Percentiles rank a stretch among this genome's conserved stretches.
Evolutionary conservation across 441 rosid species (phyloP).

Genomic region (Brassica balearica): DNA sequence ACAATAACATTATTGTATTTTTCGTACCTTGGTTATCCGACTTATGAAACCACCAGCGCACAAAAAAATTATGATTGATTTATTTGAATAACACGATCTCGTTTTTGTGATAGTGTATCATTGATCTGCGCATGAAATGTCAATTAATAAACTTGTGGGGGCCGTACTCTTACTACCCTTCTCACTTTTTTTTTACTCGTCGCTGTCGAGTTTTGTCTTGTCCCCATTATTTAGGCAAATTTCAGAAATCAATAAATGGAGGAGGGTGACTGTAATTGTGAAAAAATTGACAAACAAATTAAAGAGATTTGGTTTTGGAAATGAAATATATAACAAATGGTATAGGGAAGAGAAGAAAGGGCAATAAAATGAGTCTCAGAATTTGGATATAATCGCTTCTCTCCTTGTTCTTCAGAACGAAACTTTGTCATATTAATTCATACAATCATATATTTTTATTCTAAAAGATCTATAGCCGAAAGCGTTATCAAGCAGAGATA

Average conservation of each 20-base stretch:
- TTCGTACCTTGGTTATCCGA: no score
- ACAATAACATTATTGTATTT: no score
- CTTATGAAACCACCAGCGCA: neutral
- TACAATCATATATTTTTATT: neutral
- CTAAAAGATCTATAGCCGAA: neutral
- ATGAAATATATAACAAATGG: neutral
- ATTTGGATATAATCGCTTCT: slow-evolving; percentile 7
- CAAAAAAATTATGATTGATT: neutral
- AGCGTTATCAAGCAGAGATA: slow-evolving; percentile 35
- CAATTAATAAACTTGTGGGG: slow-evolving; percentile 29
- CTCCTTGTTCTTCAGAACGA: slow-evolving; percentile 5
- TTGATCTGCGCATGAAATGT: slow-evolving; percentile 9
- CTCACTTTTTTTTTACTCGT: slow-evolving; percentile 6
- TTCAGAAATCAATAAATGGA: slow-evolving; percentile 36
- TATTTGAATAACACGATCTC: neutral
- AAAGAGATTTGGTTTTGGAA: slow-evolving; percentile 11
- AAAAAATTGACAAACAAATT: slow-evolving; percentile 14
- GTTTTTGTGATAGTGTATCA: neutral
- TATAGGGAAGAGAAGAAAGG: neutral
- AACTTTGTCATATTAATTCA: neutral
- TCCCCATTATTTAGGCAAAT: slow-evolving; percentile 32
- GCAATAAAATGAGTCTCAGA: neutral
- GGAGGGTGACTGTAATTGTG: slow-evolving; percentile 26
- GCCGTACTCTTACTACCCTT: neutral
- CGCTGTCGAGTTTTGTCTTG: slow-evolving; percentile 36